These are phyloP conservation scores for Rehmannia glutinosa DNA, from an alignment of 257 asterid genomes.

Conservation along the genomic window DNA sequence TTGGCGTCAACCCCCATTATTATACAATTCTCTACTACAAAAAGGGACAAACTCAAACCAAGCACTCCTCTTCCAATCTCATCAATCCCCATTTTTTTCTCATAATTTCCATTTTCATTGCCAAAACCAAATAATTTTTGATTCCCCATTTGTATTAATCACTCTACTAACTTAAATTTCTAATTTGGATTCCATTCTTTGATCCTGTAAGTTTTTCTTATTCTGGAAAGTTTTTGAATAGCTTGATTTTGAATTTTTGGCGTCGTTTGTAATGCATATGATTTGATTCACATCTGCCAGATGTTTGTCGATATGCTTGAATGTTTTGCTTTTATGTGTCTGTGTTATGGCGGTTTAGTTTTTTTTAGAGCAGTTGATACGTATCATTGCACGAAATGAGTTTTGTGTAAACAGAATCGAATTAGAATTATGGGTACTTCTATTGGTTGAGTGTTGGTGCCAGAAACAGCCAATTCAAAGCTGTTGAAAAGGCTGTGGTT, in stretches of 20 bases:
- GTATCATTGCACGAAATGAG: no score
- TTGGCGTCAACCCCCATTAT: background rate
- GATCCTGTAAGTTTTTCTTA: conserved; percentile 20
- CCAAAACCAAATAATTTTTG: background rate
- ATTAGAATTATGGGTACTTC: conserved; percentile 3
- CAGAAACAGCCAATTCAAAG: no score
- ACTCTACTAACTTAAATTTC: background rate
- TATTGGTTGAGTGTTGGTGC: no score
- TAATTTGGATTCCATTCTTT: background rate
- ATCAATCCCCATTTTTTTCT: conserved; percentile 9
- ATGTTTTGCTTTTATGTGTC: background rate
- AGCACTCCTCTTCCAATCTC: background rate
- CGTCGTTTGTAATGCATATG: background rate
- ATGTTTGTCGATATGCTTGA: conserved; percentile 11
- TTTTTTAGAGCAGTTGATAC: background rate
- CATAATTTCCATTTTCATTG: background rate
- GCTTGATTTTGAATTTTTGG: background rate
- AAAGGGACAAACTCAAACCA: background rate
- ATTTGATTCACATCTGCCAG: conserved; percentile 12
- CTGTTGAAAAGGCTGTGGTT: no score
- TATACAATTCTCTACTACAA: background rate
- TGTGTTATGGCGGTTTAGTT: no score
- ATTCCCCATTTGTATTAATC: background rate
- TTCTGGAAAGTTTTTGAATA: background rate
- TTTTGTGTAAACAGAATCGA: background rate